Evolutionary conservation across 805 yeast species (phyloP).

Genomic region (Suhomyces faveliae): DNA sequence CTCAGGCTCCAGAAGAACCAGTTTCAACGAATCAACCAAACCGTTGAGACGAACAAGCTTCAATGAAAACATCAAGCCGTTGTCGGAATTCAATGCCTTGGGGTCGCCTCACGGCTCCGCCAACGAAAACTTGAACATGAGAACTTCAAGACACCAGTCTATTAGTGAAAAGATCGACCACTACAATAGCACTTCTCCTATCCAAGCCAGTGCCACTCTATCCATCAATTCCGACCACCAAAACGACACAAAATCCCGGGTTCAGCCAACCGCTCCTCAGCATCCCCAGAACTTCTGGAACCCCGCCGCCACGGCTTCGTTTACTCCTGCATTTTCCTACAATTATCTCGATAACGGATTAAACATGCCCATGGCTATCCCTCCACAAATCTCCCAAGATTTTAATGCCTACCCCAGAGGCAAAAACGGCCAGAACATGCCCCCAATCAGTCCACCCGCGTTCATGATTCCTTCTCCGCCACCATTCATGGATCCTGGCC

Average conservation of each 20-base stretch:
- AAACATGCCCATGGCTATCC: conserved; percentile 20
- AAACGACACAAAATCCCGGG: conserved; percentile 12
- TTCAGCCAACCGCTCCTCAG: not conserved
- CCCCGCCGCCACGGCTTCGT: conserved; percentile 61
- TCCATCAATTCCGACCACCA: conserved; percentile 28
- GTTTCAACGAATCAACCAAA: conserved; percentile 31
- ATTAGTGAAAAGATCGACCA: conserved; percentile 64
- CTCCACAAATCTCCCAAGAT: conserved; percentile 11
- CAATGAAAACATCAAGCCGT: conserved; percentile 17
- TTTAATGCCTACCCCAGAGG: conserved; percentile 27
- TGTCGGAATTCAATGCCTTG: conserved; percentile 16
- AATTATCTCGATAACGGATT: conserved; percentile 27
- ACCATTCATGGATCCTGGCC: conserved; percentile 37
- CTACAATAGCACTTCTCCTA: conserved; percentile 47
- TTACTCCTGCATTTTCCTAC: conserved; percentile 44
- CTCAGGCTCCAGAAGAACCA: conserved; percentile 47
- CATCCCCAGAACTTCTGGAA: conserved; percentile 53
- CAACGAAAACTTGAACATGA: conserved; percentile 43
- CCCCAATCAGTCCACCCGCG: conserved; percentile 38
- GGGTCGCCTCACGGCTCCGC: conserved; percentile 40
- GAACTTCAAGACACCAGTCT: conserved; percentile 48
- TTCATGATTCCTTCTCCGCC: conserved; percentile 40
- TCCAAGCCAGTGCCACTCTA: conserved; percentile 41
- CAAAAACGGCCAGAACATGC: conserved; percentile 31
- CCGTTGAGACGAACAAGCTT: not conserved